Evolutionary conservation across 2,329 filamentous ascomycete species (phyloP).

Genomic region (Pseudocercospora macadamiae): DNA sequence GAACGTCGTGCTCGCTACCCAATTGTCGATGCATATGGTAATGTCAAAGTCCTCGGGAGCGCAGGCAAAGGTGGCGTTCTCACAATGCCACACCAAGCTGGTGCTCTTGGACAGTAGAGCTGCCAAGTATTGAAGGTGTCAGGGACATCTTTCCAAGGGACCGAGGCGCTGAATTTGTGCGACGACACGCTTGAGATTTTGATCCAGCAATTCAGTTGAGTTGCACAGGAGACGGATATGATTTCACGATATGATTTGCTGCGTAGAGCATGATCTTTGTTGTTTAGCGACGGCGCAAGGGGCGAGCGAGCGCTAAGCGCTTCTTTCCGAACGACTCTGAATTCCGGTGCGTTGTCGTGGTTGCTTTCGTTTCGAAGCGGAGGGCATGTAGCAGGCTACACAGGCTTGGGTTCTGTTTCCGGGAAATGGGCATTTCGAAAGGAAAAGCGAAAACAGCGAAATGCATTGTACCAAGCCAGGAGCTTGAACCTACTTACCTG

Average conservation of each 20-base stretch:
- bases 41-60: constrained; percentile 30
- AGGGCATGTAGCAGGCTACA: too few relatives aligned
- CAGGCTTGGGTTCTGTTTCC: too few relatives aligned
- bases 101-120: constrained; percentile 37
- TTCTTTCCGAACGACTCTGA: too few relatives aligned
- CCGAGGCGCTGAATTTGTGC: not conserved
- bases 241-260: constrained; percentile 3
- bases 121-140: not conserved
- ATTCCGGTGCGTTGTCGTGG: too few relatives aligned
- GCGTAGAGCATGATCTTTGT: not conserved
- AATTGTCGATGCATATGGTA: constrained; percentile 50
- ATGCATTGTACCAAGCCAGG: not conserved
- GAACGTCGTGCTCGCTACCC: constrained; percentile 77
- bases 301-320: too few relatives aligned
- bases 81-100: constrained; percentile 37
- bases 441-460: not conserved
- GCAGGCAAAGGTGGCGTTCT: constrained; percentile 29
- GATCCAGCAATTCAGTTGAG: not conserved
- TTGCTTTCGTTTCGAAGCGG: too few relatives aligned
- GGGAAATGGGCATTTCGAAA: not conserved
- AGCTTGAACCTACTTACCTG: not conserved
- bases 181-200: not conserved
- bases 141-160: not conserved
- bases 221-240: not conserved
- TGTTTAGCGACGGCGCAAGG: constrained; percentile 1